phyloP scores from a whole-genome alignment of 2,329 filamentous ascomycete genomes.

The Fusarium heterosporum region DNA sequence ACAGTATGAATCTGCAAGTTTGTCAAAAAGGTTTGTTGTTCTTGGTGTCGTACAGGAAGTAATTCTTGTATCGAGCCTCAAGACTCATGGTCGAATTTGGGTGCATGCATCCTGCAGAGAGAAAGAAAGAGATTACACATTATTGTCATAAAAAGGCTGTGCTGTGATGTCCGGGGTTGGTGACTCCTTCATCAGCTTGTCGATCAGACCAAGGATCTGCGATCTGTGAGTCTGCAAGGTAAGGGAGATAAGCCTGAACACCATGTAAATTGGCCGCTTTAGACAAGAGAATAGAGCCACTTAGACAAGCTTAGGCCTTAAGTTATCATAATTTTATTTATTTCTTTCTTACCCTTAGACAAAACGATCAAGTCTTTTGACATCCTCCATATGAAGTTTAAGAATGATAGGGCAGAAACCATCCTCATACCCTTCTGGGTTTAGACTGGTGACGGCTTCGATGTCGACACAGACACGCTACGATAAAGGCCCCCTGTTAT shows the following conservation, averaged over 20 bases:
- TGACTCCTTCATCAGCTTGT: background rate
- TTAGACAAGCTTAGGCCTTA: too few relatives aligned
- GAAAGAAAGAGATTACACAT: background rate
- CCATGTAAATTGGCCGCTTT: background rate
- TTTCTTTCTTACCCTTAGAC: too few relatives aligned
- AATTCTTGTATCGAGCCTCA: slow-evolving; percentile 16
- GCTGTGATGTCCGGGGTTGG: background rate
- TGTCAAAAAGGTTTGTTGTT: background rate
- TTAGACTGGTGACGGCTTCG: background rate
- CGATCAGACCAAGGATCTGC: background rate
- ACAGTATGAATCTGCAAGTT: slow-evolving; percentile 10
- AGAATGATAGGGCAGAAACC: background rate
- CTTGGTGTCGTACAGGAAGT: slow-evolving; percentile 25
- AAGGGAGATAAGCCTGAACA: background rate
- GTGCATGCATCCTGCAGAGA: background rate
- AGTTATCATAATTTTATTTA: too few relatives aligned
- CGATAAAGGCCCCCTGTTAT: background rate
- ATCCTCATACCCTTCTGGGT: background rate
- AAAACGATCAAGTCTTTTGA: too few relatives aligned
- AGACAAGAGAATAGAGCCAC: background rate
- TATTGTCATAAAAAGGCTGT: slow-evolving; percentile 8
- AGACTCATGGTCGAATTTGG: background rate
- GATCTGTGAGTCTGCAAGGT: slow-evolving; percentile 2
- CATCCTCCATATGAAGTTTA: background rate
- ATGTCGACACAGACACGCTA: background rate